phyloP scores from a whole-genome alignment of 164 flowering plant genomes.

The Echeveria elegans region DNA sequence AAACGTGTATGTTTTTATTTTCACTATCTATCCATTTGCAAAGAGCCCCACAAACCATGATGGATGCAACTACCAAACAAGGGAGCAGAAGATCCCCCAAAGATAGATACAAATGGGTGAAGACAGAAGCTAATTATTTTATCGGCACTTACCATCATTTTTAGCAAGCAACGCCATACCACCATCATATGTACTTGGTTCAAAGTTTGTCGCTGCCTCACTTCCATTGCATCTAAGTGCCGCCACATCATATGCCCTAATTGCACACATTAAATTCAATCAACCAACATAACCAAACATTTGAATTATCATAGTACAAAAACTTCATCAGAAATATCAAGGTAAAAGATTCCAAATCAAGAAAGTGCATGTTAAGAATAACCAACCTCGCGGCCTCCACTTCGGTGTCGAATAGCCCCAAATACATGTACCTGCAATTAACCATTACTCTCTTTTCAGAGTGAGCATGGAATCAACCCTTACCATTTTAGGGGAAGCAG shows the following conservation, averaged over 20 bases:
- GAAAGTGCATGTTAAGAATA: conserved; percentile 35
- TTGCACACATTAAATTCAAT: conserved; percentile 12
- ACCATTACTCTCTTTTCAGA: conserved; percentile 29
- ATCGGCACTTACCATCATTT: conserved; percentile 32
- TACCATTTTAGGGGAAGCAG: too few species aligned
- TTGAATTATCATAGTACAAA: conserved; percentile 27
- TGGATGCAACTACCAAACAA: too few species aligned
- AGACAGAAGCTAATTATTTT: neutral
- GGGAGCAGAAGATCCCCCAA: neutral
- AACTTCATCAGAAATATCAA: conserved; percentile 12
- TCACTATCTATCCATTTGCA: neutral
- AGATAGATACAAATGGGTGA: neutral
- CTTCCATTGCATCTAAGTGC: conserved; percentile 85
- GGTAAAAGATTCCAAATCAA: conserved; percentile 29
- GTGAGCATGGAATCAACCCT: too few species aligned
- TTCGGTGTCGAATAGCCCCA: conserved; percentile 92
- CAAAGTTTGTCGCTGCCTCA: conserved; percentile 92
- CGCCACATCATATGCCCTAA: conserved; percentile 96
- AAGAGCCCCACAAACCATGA: neutral
- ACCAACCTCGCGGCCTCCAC: conserved; percentile 86
- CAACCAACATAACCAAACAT: conserved; percentile 1
- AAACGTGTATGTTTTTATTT: neutral
- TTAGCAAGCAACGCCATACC: conserved; percentile 32
- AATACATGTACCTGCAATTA: conserved; percentile 93
- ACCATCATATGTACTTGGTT: conserved; percentile 58